These are phyloP conservation scores for Colletotrichum zoysiae DNA, from an alignment of 2,329 filamentous ascomycete genomes.

Conservation along the genomic window DNA sequence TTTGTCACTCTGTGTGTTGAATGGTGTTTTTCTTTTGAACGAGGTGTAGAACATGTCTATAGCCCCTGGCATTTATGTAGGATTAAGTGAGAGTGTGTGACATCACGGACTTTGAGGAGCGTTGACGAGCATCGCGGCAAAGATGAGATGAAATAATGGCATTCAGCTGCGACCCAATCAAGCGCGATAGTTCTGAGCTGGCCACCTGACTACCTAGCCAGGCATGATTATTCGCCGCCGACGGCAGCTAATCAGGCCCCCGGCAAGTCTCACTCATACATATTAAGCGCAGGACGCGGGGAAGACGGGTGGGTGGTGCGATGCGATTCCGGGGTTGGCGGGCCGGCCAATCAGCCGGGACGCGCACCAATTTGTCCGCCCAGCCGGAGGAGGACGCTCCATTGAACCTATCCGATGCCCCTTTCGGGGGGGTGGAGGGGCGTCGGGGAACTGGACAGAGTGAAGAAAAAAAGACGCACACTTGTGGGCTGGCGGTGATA, in stretches of 20 bases:
- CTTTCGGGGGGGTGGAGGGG: background rate
- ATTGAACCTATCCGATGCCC: constrained; percentile 37
- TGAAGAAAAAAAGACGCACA: background rate
- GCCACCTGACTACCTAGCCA: no score
- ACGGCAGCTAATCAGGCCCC: background rate
- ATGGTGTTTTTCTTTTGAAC: fast-evolving
- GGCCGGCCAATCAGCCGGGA: constrained; percentile 6
- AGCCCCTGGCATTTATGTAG: no score
- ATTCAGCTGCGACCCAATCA: background rate
- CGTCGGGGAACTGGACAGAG: background rate
- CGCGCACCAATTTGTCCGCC: constrained; percentile 31
- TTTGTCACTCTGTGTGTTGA: background rate
- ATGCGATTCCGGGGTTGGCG: constrained; percentile 12
- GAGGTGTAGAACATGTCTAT: background rate
- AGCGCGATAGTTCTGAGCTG: background rate
- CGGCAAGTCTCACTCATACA: background rate
- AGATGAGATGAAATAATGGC: background rate
- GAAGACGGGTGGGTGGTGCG: constrained; percentile 1
- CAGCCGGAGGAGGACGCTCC: constrained; percentile 39
- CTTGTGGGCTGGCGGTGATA: background rate
- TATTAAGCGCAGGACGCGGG: background rate
- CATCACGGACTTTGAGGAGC: no score
- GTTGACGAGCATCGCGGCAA: background rate
- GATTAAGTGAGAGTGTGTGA: no score
- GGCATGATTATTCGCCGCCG: no score